Conservation (phyloP, 1,284 basidiomycete genomes). For the Pseudozyma flocculosa region DNA sequence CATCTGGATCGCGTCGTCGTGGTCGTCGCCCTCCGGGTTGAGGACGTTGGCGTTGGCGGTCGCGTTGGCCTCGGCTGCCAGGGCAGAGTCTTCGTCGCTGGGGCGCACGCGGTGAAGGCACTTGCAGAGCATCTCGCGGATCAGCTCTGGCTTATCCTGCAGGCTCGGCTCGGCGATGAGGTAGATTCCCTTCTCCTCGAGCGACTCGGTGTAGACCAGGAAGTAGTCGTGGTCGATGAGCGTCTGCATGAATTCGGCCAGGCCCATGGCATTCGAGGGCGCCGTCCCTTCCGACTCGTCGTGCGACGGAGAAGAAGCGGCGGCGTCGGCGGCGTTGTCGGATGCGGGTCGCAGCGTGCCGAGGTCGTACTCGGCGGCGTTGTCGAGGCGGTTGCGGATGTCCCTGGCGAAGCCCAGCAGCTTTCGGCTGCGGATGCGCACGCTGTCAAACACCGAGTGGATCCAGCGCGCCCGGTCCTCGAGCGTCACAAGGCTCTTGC, state of each 20-base stretch:
- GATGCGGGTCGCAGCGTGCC: constrained; percentile 62
- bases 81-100: constrained; percentile 28
- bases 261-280: constrained; percentile 58
- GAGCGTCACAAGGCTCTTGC: constrained; percentile 66
- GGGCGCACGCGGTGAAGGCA: constrained; percentile 63
- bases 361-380: constrained; percentile 89
- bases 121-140: constrained; percentile 78
- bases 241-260: constrained; percentile 77
- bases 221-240: constrained; percentile 88
- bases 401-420: constrained; percentile 74
- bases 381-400: constrained; percentile 76
- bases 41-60: constrained; percentile 1
- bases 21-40: constrained; percentile 28
- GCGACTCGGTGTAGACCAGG: constrained; percentile 85
- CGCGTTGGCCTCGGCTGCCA: constrained; percentile 25
- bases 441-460: constrained; percentile 87
- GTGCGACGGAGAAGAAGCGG: constrained; percentile 15
- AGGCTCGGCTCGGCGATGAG: constrained; percentile 83
- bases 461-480: constrained; percentile 87
- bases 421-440: constrained; percentile 87
- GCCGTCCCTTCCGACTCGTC: constrained; percentile 5
- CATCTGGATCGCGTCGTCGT: constrained; percentile 12
- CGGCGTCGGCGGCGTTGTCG: constrained; percentile 24
- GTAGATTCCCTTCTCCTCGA: constrained; percentile 91
- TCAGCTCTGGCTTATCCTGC: constrained; percentile 76